Base-by-base conservation (phyloP, 2,329 filamentous ascomycete species). In the Didymella exigua region DNA sequence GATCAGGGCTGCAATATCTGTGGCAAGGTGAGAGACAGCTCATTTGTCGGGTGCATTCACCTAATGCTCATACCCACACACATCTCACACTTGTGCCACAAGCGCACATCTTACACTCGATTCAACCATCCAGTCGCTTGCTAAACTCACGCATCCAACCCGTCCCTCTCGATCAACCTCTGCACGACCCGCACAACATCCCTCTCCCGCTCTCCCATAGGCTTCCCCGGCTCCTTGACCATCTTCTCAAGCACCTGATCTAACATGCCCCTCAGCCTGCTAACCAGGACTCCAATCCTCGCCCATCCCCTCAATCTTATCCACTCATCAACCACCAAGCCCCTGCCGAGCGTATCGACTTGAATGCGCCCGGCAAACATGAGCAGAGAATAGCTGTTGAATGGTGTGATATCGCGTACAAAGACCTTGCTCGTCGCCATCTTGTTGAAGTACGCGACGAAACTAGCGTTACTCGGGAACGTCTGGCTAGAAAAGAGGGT, bases 371-470 rank as follows among this genome's bases (percentile, higher is more conserved):
- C 95, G 1, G 88, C 89, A 75, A 99, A 98, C 54, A 99, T 82
- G 23, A 99, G 84, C 29, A 97, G 80, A 0, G 89, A 89, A 73
- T 93, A 98, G 0, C 89, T 87, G 68, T 96, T 97, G 75, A 97
- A 93, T 1, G 95, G 95, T 13, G 93, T 98, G 41, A 97, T 77
- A 68, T 98, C 93, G 19, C 93, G 82, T 21, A 98, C 86, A 71
- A 96, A 98, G 2, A 96, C 86, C 78, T 98, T 98, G 71, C 85
- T 89, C 1, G 93, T 98, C 3, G 89, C 87, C 78, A 98, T 95
- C 76, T 96, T 92, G 47, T 84, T 90, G 75, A 97, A 97, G 75
- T 96, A 98, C 48, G 87, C 89, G 73, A 99, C 79, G 74, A 93
- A 98, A 1, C 86, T 83, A 5, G 89, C 88, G 46, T 87, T 86